These are phyloP conservation scores for Coemansia sp. DNA, from an alignment of 192 early-diverging fungal genomes.

Conservation along the genomic window DNA sequence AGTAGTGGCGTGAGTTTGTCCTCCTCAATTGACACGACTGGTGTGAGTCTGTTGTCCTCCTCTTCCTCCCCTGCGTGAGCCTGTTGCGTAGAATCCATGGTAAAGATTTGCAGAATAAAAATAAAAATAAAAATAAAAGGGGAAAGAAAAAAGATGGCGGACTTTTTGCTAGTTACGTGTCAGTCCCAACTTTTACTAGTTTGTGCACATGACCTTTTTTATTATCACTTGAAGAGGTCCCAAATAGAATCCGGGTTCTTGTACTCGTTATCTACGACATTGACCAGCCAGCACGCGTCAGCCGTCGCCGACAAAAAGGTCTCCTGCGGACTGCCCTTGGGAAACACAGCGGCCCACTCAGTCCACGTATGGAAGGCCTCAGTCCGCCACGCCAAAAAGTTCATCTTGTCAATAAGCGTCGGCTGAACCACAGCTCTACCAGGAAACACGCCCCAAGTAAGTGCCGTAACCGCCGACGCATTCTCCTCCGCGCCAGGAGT, in stretches of 20 bases:
- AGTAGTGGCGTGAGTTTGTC: neutral
- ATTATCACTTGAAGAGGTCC: conserved; percentile 30
- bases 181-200: too few species aligned
- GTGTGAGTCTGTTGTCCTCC: too few species aligned
- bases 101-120: neutral
- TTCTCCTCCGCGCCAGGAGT: neutral
- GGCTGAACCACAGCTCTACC: conserved; percentile 96
- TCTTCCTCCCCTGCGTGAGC: neutral
- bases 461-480: conserved; percentile 62
- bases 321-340: conserved; percentile 45
- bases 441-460: conserved; percentile 99
- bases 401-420: conserved; percentile 89
- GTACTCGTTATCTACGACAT: conserved; percentile 96
- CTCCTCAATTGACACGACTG: too few species aligned
- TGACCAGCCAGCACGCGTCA: conserved; percentile 87
- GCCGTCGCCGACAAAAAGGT: conserved; percentile 66
- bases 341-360: conserved; percentile 85
- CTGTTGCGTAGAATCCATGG: neutral
- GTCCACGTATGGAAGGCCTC: conserved; percentile 96
- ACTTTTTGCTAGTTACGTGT: too few species aligned
- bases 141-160: neutral
- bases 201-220: neutral
- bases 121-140: neutral
- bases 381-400: conserved; percentile 96
- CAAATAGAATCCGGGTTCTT: conserved; percentile 61